Evolutionary conservation across 2,329 filamentous ascomycete genomes (phyloP).

Genomic region (Neopestalotiopsis sp.): DNA sequence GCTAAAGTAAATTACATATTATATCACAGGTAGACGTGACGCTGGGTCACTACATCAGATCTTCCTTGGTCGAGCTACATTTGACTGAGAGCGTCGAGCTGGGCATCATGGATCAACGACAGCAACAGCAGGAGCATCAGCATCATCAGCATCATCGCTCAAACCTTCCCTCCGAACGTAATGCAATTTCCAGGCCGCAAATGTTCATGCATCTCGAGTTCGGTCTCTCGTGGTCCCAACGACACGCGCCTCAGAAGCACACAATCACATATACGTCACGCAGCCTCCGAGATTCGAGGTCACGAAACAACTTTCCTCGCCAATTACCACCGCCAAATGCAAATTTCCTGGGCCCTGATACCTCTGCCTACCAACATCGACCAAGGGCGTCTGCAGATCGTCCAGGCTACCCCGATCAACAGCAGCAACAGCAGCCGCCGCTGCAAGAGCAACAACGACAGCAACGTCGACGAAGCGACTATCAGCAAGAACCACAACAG

Average conservation of each 20-base stretch:
- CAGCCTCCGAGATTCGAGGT: slow-evolving; percentile 46
- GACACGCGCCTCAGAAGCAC: slow-evolving; percentile 48
- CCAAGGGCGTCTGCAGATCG: slow-evolving; percentile 29
- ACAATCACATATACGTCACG: slow-evolving; percentile 54
- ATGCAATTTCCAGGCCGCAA: slow-evolving; percentile 42
- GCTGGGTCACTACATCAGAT: too few species aligned
- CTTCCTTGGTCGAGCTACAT: too few species aligned
- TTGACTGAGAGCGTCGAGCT: too few species aligned
- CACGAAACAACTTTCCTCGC: slow-evolving; percentile 48
- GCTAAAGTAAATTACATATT: too few species aligned
- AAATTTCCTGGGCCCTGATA: slow-evolving; percentile 45
- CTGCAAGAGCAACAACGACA: slow-evolving; percentile 14
- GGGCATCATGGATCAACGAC: slow-evolving; percentile 29
- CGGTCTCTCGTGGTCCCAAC: slow-evolving; percentile 55
- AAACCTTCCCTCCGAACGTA: slow-evolving; percentile 33
- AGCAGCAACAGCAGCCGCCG: slow-evolving; percentile 21
- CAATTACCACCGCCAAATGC: slow-evolving; percentile 51
- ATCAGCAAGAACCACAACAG: not conserved
- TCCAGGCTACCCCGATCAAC: slow-evolving; percentile 20
- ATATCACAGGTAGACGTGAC: too few species aligned
- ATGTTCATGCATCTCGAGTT: slow-evolving; percentile 59
- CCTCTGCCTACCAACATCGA: slow-evolving; percentile 30
- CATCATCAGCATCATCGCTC: slow-evolving; percentile 29
- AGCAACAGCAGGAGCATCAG: slow-evolving; percentile 27
- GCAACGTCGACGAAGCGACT: slow-evolving; percentile 10